phyloP scores from a whole-genome alignment of 306 rosid species.

The Quercus cerris region DNA sequence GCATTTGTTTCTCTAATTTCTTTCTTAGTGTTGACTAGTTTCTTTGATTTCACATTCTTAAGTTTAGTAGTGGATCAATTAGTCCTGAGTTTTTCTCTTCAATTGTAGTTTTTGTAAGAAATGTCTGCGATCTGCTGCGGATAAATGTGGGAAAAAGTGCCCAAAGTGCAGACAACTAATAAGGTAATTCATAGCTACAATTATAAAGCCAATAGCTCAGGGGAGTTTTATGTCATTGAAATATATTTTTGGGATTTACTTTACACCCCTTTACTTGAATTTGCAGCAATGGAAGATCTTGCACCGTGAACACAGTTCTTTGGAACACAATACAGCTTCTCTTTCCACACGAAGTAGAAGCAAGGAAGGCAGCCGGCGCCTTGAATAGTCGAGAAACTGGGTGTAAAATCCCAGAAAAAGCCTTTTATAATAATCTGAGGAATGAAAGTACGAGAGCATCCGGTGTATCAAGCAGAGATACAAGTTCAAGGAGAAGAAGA shows the following conservation, averaged over 20 bases:
- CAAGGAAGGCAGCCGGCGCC: constrained; percentile 56
- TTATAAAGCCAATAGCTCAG: neutral
- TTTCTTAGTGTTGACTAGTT: neutral
- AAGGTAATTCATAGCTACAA: constrained; percentile 35
- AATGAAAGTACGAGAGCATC: constrained; percentile 24
- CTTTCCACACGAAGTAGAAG: constrained; percentile 83
- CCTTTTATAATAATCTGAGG: constrained; percentile 40
- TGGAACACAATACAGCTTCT: constrained; percentile 97
- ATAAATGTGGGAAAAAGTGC: constrained; percentile 90
- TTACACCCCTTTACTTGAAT: neutral
- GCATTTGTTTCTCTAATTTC: neutral
- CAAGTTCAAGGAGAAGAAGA: constrained; percentile 38
- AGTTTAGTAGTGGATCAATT: neutral
- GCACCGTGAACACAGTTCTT: constrained; percentile 89
- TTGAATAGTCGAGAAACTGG: constrained; percentile 34
- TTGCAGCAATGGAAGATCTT: constrained; percentile 83
- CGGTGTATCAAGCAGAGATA: constrained; percentile 26
- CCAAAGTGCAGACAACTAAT: constrained; percentile 92
- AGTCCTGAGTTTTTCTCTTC: neutral
- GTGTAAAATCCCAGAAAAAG: constrained; percentile 35
- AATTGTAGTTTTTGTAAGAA: constrained; percentile 77
- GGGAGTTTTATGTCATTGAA: neutral
- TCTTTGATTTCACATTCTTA: neutral
- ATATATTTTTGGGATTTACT: neutral
- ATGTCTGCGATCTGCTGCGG: constrained; percentile 81